Evolutionary conservation across 2,329 filamentous ascomycete species (phyloP).

Genomic region (Fusarium bulbicola): DNA sequence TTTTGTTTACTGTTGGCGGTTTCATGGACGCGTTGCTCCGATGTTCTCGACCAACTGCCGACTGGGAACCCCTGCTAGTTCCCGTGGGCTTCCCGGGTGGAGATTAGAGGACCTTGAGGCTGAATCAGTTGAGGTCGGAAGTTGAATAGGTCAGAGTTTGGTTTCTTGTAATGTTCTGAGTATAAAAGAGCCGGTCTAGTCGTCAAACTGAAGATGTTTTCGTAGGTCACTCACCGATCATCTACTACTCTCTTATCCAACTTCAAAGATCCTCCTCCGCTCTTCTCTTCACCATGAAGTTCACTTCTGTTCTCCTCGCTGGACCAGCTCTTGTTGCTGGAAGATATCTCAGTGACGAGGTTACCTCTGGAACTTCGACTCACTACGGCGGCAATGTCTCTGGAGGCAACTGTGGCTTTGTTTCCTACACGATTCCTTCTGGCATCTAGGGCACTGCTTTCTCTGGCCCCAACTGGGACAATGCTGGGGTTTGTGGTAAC

Average conservation of each 20-base stretch:
- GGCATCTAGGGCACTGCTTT: conserved; percentile 70
- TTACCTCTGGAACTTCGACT: conserved; percentile 47
- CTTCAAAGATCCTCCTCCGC: not conserved
- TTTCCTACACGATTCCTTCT: conserved; percentile 67
- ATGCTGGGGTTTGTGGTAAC: conserved; percentile 65
- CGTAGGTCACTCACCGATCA: not conserved
- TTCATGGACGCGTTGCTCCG: conserved; percentile 4
- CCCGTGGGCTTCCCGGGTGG: conserved; percentile 1
- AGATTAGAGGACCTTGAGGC: conserved; percentile 13
- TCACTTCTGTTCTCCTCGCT: conserved; percentile 28
- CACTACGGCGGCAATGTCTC: conserved; percentile 64
- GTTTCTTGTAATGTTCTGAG: too few species aligned
- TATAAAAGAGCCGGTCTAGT: not conserved
- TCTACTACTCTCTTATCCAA: not conserved
- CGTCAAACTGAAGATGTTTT: not conserved
- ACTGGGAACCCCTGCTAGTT: conserved; percentile 20
- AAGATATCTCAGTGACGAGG: conserved; percentile 20
- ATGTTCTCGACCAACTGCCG: not conserved
- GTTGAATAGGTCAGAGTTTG: not conserved
- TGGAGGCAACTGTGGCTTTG: conserved; percentile 71
- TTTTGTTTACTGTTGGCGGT: not conserved
- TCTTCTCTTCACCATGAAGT: conserved; percentile 33
- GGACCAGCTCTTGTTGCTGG: conserved; percentile 34
- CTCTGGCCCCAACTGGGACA: conserved; percentile 65
- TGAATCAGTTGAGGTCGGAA: not conserved